Conservation (phyloP, 345 rosid species). For the Rubroshorea leprosula region DNA sequence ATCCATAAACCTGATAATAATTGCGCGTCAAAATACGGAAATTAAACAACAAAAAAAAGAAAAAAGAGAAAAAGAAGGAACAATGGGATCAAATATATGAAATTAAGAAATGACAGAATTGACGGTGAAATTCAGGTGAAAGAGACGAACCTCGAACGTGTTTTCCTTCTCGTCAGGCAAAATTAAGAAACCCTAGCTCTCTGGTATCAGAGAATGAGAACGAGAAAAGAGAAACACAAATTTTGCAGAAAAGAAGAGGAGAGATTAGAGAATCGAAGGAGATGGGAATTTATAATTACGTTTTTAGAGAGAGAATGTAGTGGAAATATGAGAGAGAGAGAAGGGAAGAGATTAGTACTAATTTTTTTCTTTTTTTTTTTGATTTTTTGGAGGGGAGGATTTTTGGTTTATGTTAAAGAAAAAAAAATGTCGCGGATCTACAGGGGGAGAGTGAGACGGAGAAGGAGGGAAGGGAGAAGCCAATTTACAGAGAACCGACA, state of each 20-base stretch:
- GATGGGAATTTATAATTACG: slow-evolving; percentile 14
- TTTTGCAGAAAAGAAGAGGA: no score
- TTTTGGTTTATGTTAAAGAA: slow-evolving; percentile 15
- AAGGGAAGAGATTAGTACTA: neutral
- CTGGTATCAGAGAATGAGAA: no score
- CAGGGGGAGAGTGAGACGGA: no score
- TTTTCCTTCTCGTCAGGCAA: neutral
- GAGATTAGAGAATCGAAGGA: slow-evolving; percentile 13
- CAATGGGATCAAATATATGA: neutral
- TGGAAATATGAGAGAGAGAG: slow-evolving; percentile 3
- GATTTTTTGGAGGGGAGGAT: no score
- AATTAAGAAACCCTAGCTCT: slow-evolving; percentile 15
- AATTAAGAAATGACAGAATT: neutral
- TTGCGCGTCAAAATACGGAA: slow-evolving; percentile 8
- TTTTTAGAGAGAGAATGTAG: no score
- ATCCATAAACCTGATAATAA: slow-evolving; percentile 30
- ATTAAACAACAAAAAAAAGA: no score
- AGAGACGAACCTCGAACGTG: slow-evolving; percentile 23
- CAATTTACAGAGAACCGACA: slow-evolving; percentile 6
- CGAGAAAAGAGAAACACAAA: neutral
- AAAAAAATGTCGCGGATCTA: slow-evolving; percentile 30
- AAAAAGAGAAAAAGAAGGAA: neutral
- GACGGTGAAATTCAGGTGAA: slow-evolving; percentile 7
- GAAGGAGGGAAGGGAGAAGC: no score
- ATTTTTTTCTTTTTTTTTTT: slow-evolving; percentile 13